Conservation (phyloP, 352 stramenopile genomes). For the Pythium myriotylum region DNA sequence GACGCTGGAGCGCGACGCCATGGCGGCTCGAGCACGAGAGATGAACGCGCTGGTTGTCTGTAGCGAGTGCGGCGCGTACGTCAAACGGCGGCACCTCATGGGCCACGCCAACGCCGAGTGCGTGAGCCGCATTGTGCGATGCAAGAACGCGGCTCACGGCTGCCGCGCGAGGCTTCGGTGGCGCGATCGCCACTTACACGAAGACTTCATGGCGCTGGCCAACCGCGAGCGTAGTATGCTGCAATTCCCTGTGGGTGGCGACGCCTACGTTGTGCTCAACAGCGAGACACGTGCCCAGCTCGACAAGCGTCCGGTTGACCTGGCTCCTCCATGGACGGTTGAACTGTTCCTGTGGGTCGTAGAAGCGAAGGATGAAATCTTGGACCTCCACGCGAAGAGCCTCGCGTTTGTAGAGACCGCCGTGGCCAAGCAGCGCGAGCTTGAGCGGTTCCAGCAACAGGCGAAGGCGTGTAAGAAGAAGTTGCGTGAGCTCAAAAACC, state of each 20-base stretch:
- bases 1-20: constrained; percentile 52
- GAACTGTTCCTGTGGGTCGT: constrained; percentile 72
- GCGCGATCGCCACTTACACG: constrained; percentile 70
- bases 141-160: constrained; percentile 69
- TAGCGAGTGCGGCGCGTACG: constrained; percentile 48
- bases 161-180: constrained; percentile 60
- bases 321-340: constrained; percentile 67
- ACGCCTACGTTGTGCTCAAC: constrained; percentile 45
- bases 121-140: constrained; percentile 62
- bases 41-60: constrained; percentile 52
- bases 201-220: constrained; percentile 56
- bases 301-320: constrained; percentile 30
- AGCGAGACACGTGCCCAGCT: constrained; percentile 19
- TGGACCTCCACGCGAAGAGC: constrained; percentile 46
- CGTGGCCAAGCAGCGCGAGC: constrained; percentile 39
- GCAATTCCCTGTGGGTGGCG: constrained; percentile 49
- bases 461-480: constrained; percentile 51
- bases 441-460: constrained; percentile 42
- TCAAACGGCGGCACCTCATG: constrained; percentile 43
- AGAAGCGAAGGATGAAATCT: constrained; percentile 49
- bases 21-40: constrained; percentile 47
- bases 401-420: constrained; percentile 43
- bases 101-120: constrained; percentile 52
- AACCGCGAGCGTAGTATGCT: constrained; percentile 50
- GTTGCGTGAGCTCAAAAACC: constrained; percentile 30